A percentile compares a stretch with the other conserved stretches of the same genome.
These are phyloP conservation scores for Candida ovalis DNA, from an alignment of 805 yeast genomes.

Conservation along the genomic window DNA sequence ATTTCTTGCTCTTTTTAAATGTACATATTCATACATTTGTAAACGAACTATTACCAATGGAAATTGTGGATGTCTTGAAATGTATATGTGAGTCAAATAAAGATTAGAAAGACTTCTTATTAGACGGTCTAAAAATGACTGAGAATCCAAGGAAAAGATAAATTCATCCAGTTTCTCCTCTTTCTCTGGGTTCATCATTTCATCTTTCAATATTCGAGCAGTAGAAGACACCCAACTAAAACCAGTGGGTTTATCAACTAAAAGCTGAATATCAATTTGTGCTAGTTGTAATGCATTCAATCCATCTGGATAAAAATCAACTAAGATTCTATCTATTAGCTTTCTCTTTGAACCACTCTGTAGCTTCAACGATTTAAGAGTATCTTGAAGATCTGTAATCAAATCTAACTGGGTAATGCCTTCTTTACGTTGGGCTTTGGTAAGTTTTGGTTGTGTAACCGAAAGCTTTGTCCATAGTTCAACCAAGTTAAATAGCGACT, in stretches of 20 bases:
- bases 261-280: slow-evolving; percentile 62
- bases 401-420: slow-evolving; percentile 19
- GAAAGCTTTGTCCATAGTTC: slow-evolving; percentile 32
- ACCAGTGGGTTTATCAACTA: slow-evolving; percentile 53
- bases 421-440: slow-evolving; percentile 15
- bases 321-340: slow-evolving; percentile 43
- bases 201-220: slow-evolving; percentile 33
- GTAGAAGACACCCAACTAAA: slow-evolving; percentile 48
- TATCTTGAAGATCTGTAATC: slow-evolving; percentile 12
- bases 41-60: slow-evolving; percentile 61
- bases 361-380: slow-evolving; percentile 11
- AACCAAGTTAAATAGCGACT: slow-evolving; percentile 30
- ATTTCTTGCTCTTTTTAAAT: slow-evolving; percentile 11
- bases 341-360: slow-evolving; percentile 24
- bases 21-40: slow-evolving; percentile 58
- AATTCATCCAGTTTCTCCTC: slow-evolving; percentile 27
- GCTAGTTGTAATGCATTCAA: slow-evolving; percentile 63
- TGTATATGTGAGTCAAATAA: slow-evolving; percentile 62
- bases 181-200: slow-evolving; percentile 3
- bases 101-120: slow-evolving; percentile 44
- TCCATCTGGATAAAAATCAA: slow-evolving; percentile 52
- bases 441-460: slow-evolving; percentile 26
- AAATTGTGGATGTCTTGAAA: slow-evolving; percentile 59
- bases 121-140: slow-evolving; percentile 45
- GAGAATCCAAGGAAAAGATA: slow-evolving; percentile 43